A percentile compares a stretch with the other conserved stretches of the same genome.
Evolutionary conservation across 495 filamentous ascomycete species (phyloP).

Genomic region (Aspergillus affinis): DNA sequence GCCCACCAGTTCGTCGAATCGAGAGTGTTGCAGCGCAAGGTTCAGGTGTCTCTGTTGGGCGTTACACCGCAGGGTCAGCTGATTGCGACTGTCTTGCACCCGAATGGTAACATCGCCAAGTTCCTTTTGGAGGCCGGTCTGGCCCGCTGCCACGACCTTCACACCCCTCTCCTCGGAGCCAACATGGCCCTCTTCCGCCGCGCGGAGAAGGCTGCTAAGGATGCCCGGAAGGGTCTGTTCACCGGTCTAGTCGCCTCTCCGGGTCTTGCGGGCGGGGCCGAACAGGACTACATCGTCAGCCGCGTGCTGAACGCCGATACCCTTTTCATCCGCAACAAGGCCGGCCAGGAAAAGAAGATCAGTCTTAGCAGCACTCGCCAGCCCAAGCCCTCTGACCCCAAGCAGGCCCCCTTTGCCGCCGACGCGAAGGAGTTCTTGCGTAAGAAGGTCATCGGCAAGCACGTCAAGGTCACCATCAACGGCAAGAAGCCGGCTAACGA

Average conservation of each 20-base stretch:
- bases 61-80: conserved; percentile 84
- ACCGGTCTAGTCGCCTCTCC: conserved; percentile 69
- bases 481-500: conserved; percentile 88
- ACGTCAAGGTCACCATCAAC: conserved; percentile 82
- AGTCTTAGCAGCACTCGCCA: conserved; percentile 90
- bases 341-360: conserved; percentile 82
- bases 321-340: conserved; percentile 77
- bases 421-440: conserved; percentile 96
- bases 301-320: conserved; percentile 89
- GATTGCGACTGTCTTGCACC: conserved; percentile 78
- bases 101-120: conserved; percentile 85
- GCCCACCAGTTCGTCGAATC: conserved; percentile 82
- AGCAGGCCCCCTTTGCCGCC: conserved; percentile 80
- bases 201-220: conserved; percentile 84
- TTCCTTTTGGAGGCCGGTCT: conserved; percentile 84
- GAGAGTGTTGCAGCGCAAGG: conserved; percentile 79
- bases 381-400: conserved; percentile 77
- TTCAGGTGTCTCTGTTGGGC: conserved; percentile 78
- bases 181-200: conserved; percentile 84
- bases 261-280: conserved; percentile 45
- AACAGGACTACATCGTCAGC: conserved; percentile 77
- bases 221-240: conserved; percentile 70
- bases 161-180: conserved; percentile 81
- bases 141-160: conserved; percentile 89
- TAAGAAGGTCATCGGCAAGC: conserved; percentile 93